Base-by-base conservation (phyloP, 1,284 basidiomycete genomes). In the Abortiporus biennis region DNA sequence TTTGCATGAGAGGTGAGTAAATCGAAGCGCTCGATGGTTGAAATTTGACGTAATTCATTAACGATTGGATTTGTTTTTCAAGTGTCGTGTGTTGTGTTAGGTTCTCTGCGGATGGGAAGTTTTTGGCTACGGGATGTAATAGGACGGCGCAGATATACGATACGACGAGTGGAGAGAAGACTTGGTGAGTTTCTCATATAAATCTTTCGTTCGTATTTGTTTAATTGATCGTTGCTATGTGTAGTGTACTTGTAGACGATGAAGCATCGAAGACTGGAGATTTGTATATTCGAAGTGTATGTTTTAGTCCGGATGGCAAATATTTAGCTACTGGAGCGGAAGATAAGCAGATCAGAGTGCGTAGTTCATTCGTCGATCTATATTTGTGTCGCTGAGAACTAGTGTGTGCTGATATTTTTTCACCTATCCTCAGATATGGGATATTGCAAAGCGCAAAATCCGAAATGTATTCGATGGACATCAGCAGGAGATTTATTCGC, bases 41-140 rank as follows among this genome's bases (percentile, higher is more conserved):
- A 20, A 43, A 40, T 21, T 23, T 19, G 38, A 13, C 8, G 21
- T 12, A 23, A 9, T 43, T 33, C 38, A 38, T 37, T 19, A 13
- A 44, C 15, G 27, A 39, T 37, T 11, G n/a, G 24, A n/a, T 40
- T 16, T 45, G 49, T 31, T 20, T n/a, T 20, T 19, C 48, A 49
- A 88, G 85, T 59, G 90, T 94, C 9, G 92, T 94, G 1, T 94
- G 91, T 65, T 94, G 91, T 60, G 91, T 95, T 35, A 78, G 85
- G 36, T 94, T 96, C 66, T 92, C 88, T 5, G 78, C 85, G 3
- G 90, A 95, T 57, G 92, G 92, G 29, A 90, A 86, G 59, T 88
- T 72, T 52, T 71, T 96, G 16, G 92, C 91, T 4, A 94, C 92
- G 0, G 92, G 92, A 4, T 95, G 91, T 68, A 94, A 95, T 65